These are phyloP conservation scores for Fragaria iinumae DNA, from an alignment of 306 rosid species.

Conservation along the genomic window DNA sequence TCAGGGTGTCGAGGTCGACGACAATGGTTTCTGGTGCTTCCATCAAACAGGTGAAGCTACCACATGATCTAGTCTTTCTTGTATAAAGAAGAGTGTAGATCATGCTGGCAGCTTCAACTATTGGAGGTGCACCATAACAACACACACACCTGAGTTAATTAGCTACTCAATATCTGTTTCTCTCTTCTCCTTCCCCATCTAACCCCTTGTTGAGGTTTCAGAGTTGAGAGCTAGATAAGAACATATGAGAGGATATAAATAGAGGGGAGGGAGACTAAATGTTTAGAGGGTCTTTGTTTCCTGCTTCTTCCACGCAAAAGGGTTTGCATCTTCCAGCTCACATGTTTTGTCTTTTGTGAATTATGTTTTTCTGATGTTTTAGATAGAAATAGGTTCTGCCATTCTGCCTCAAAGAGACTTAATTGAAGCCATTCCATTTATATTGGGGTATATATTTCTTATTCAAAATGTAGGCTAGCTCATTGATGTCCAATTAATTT, in stretches of 20 bases:
- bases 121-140: constrained; percentile 44
- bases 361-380: constrained; percentile 3
- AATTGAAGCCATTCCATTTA: constrained; percentile 1
- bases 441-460: background rate
- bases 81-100: constrained; percentile 46
- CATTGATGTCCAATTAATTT: background rate
- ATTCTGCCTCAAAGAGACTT: background rate
- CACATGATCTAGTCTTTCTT: constrained; percentile 63
- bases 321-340: constrained; percentile 11
- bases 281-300: background rate
- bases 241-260: constrained; percentile 39
- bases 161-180: background rate
- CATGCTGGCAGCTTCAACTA: constrained; percentile 98
- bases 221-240: constrained; percentile 21
- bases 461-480: background rate
- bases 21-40: constrained; percentile 42
- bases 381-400: constrained; percentile 1
- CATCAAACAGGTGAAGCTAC: constrained; percentile 73
- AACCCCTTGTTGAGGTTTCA: background rate
- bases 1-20: constrained; percentile 25
- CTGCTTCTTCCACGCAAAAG: constrained; percentile 4
- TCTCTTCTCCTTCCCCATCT: background rate
- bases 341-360: constrained; percentile 9
- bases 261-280: constrained; percentile 5
- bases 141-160: background rate